Base-by-base conservation (phyloP, 1,139 yeast genomes). In the Candida sanyaensis region DNA sequence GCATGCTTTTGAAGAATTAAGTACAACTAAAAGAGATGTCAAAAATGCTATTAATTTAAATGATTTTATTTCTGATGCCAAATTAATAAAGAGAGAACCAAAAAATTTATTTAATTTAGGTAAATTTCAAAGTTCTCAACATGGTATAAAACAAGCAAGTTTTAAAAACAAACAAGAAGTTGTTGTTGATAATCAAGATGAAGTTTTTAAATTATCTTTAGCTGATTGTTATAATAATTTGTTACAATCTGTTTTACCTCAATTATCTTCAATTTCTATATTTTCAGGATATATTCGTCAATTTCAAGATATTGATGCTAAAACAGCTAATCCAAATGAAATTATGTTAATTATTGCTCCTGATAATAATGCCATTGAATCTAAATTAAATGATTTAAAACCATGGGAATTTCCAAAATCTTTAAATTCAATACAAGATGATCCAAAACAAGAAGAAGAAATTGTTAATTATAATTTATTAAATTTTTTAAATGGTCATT, bases 361-460 rank as follows among this genome's bases (percentile, higher is more conserved):
- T 6, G 69, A 79, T 2, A 79, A 86, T 58, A 62, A 64, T 21
- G 88, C 88, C 4, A 68, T 86, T 27, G 65, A 59, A 32, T 51
- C 50, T 30, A 63, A 66, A 62, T 54, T 64, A 56, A 32, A 60
- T 65, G 63, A 61, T 50, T 42, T 64, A 51, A 85, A 85, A 58
- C 91, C 91, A 32, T 85, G 91, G 91, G 83, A 83, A 58, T 85
- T 83, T 61, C 91, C 92, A 1, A 63, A 59, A 8, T 51, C 67
- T 1, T 65, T 81, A 13, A 68, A 6, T 55, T 52, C 17, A 61
- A 56, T 11, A 71, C 61, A 12, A 61, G 3, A 65, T 40, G 77
- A 74, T 17, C 21, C 21, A 27, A 68, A 71, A 50, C 71, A 70
- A 36, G 66, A 71, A 17, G 84, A 80, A 42, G 60, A 64, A 31